Evolutionary conservation across 2,329 filamentous ascomycete species (phyloP), one percentile per base, ranked within the genome.

Genomic region (Apiospora marii): DNA sequence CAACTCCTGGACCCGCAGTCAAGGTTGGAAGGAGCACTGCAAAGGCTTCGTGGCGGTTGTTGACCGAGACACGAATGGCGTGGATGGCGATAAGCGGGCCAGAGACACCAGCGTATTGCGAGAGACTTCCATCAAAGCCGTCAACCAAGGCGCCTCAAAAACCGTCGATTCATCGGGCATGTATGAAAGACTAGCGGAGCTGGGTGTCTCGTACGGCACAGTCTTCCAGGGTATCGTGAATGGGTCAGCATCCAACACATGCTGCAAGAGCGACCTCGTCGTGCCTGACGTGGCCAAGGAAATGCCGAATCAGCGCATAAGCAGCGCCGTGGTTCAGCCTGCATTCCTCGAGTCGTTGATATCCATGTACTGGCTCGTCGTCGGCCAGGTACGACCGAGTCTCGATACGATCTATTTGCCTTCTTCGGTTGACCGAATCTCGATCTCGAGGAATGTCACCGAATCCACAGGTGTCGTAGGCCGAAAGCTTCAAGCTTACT

Each of bases 401-500:
- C 71, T 83, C 14, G 79, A 82, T 44, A 81, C 80, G 1, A 77
- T 86, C 14, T 86, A 86, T 73, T 78, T 87, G 37, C 84, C 85
- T 0, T 85, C 83, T 0, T 83, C 84, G 0, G 76, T 86, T 0
- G 79, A 83, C 10, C 80, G 78, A 10, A 79, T 86, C 53, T 83
- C 80, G 0, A 79, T 87, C 19, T 83, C 82, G 0, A 77, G 74
- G 14, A 75, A 77, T 0, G 75, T 83, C 48, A 76, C 79, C 4
- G 73, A 76, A 10, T 49, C 80, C 0, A 74, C 74, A 5, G 78
- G 75, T 44, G 74, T 78, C 12, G 77, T 81, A 0, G 82, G 81
- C 10, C 77, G 80, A 70, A 73, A 75, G 0, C 73, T 86, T 53
- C 77, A 75, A 19, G 82, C 83, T 0, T 83, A 82, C 72, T 84